Percentiles rank a stretch among this genome's conserved stretches.
Evolutionary conservation across 78 protist genomes (phyloP).

Genomic region (Monocercomonoides exilis): DNA sequence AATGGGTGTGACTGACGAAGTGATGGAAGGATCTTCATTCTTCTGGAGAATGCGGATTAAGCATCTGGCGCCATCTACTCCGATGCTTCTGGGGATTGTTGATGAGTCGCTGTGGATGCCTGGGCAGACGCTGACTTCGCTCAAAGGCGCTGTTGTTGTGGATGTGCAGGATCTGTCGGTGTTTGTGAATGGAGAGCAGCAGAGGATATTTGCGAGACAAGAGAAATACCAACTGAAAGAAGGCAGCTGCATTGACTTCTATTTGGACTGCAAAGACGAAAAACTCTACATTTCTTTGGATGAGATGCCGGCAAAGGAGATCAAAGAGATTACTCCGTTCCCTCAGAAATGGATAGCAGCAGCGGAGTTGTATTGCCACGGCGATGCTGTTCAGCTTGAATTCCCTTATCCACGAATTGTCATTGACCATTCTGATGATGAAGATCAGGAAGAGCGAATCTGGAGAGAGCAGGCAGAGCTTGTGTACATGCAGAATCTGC

Average conservation of each 20-base stretch:
- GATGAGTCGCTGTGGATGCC: background rate
- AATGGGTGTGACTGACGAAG: background rate
- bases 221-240: background rate
- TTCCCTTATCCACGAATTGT: background rate
- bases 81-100: background rate
- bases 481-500: too few species aligned
- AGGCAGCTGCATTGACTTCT: background rate
- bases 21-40: background rate
- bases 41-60: background rate
- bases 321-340: too few species aligned
- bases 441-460: too few species aligned
- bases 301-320: too few species aligned
- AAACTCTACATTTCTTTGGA: too few species aligned
- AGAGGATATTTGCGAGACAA: background rate
- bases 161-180: background rate
- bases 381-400: background rate
- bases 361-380: background rate
- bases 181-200: background rate
- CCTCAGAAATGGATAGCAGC: too few species aligned
- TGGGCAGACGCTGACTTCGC: background rate
- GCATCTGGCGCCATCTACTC: background rate
- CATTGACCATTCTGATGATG: background rate
- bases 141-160: background rate
- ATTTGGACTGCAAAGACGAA: too few species aligned
- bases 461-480: too few species aligned